Evolutionary conservation across 2,329 filamentous ascomycete genomes (phyloP), one percentile per base, ranked within the genome.

Genomic region (Colletotrichum melonis): DNA sequence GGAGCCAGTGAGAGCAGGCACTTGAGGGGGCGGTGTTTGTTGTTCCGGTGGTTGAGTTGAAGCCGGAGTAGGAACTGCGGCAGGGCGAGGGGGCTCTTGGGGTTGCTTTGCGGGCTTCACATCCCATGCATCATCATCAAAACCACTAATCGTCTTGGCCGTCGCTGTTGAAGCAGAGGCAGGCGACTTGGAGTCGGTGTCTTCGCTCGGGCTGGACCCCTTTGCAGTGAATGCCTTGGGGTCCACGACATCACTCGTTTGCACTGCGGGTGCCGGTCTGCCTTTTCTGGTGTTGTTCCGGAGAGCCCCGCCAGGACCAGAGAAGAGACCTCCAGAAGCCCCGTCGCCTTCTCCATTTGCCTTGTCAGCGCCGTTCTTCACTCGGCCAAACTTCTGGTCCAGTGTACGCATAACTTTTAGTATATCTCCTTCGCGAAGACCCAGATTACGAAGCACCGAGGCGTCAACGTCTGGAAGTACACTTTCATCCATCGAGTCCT

Each of bases 61-160:
- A 38, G 57, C 49, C 22, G 68, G 69, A 16, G 42, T 24, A 35
- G 70, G 35, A 14, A 84, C 80, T 60, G 76, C 74, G 32, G 82
- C 76, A 42, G 86, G 80, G 58, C 84, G 77, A 42, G 83, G 81
- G 76, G 56, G 83, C 74, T 76, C 84, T 76, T 76, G 81, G 69
- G 63, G 82, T 75, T 92, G 89, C 80, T 91, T 93, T 16, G 93
- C 90, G 22, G 95, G 94, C 84, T 98, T 98, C 63, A 98, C 93
- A 78, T 97, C 94, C 97, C 97, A 99, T 9, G 97, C 97, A 85
- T 98, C 95, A 79, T 98, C 97, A 64, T 99, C 97, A 79, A 98
- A 98, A 3, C 94, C 94, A 56, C 32, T 65, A 32, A 56, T 46
- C 7, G 78, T 71, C 64, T 77, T 80, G 22, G 66, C 52, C 14